Evolutionary conservation across 306 rosid species (phyloP), one percentile per base, ranked within the genome.

Genomic region (Alnus glutinosa): DNA sequence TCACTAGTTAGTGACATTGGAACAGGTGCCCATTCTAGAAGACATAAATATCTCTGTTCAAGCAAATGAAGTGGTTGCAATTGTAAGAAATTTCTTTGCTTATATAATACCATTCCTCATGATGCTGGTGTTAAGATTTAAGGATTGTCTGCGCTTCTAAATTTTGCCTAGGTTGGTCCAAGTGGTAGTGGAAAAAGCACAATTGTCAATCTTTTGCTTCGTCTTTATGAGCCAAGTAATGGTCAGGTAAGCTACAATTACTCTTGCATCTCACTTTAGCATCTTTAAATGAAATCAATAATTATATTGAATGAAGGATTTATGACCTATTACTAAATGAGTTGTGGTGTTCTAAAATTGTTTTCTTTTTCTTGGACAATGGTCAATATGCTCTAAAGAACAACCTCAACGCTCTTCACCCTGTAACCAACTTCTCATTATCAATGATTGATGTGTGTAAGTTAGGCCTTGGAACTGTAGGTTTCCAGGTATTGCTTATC

Each of bases 11-110:
- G 55, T 49, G 50, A 79, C 76, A 52, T 79, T 77, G 86, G 69
- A 85, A 73, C 89, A 93, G 98, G 82, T 87, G 44, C 84, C 87
- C 12, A 69, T 91, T 83, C 83, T 93, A 51, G 89, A 93, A 47
- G 73, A 55, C 64, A 78, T 93, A 71, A 87, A 87, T 83, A 50
- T 93, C 48, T 85, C 90, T 36, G 75, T 88, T 28, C 85, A 80
- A 83, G 84, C 92, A 80, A 90, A 91, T 85, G 91, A 93, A 85
- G 86, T 87, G 68, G 79, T 93, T 49, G 98, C 95, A 85, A 85
- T 93, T 34, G 98, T 93, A 90, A 86, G 90, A 75, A 37, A 75
- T 80, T 39, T 57, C 77, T 57, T 47, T 78, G 19, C 39, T 55
- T 70, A 13, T 70, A 49, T 37, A 11, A 55, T 73, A 13, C 57